These are phyloP conservation scores for Deuterostichococcus epilithicus DNA, from an alignment of 139 green algal genomes.

Conservation along the genomic window DNA sequence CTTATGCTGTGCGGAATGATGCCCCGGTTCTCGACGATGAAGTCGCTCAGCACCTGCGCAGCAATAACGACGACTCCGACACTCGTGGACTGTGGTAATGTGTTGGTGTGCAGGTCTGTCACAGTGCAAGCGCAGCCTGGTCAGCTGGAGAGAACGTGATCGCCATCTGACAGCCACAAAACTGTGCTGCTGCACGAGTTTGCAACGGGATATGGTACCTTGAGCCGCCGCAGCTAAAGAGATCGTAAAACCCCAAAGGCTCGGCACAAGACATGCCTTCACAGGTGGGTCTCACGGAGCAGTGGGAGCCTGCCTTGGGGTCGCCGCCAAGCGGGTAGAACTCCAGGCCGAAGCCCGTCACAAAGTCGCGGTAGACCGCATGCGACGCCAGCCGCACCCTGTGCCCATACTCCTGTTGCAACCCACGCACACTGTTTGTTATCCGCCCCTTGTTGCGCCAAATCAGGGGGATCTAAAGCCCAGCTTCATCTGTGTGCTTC, in stretches of 20 bases:
- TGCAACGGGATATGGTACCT: neutral
- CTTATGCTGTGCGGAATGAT: conserved; percentile 10
- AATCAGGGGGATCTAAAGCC: no score
- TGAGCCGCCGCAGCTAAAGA: neutral
- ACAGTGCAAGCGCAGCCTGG: no score
- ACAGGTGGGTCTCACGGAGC: neutral
- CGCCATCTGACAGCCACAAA: no score
- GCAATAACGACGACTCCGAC: no score
- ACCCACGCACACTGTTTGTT: neutral
- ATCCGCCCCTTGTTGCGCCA: no score
- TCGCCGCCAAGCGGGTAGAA: conserved; percentile 75
- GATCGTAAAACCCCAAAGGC: neutral
- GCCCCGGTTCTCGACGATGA: conserved; percentile 20
- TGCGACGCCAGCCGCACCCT: conserved; percentile 54
- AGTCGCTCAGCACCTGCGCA: conserved; percentile 19
- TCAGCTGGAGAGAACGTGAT: no score
- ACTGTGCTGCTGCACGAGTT: no score
- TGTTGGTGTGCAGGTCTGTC: no score
- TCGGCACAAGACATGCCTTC: neutral
- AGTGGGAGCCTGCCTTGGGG: conserved; percentile 47
- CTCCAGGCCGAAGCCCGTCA: conserved; percentile 51
- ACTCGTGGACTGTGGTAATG: no score
- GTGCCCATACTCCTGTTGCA: conserved; percentile 39
- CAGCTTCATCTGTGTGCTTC: no score
- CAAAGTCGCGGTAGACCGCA: conserved; percentile 45